Evolutionary conservation across 148 eudicot species (phyloP), one percentile per base, ranked within the genome.

Genomic region (Cornus suecica): DNA sequence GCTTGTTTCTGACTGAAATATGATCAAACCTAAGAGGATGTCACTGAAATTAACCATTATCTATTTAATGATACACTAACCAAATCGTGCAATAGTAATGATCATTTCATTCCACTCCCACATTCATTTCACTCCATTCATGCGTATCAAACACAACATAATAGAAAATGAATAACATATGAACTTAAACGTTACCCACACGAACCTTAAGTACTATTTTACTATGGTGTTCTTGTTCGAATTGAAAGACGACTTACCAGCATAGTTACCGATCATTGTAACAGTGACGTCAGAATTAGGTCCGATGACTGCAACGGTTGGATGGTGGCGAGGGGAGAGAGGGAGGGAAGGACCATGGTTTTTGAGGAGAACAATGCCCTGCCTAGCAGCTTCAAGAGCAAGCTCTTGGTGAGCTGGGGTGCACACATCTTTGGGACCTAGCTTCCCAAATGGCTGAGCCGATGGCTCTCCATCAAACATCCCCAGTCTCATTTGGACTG

Each of bases 191-290:
- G n/a, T n/a, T n/a, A n/a, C n/a, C n/a, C n/a, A n/a, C n/a, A n/a
- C n/a, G 18, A 31, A 45, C 8, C 27, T 32, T 32, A 42, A 13
- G 52, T 45, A 8, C 9, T 13, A 45, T 45, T 45, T 45, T 45
- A 4, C 52, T 45, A 45, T 45, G 52, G 3, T 10, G 8, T 8
- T 31, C 10, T 4, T n/a, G n/a, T n/a, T n/a, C n/a, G n/a, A n/a
- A n/a, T n/a, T n/a, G n/a, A n/a, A n/a, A n/a, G 31, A 69, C 16
- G 4, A 34, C 75, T 60, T 78, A 87, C 98, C 98, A 6, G 99
- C 99, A 56, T 95, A 95, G 74, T 92, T 95, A 11, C 99, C 97
- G 9, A 90, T 83, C 97, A 94, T 92, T 14, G 96, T 84, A 1
- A 75, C 81, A 0, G 97, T 94, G 23, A 78, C 97, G 73, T 94